Percentiles rank a stretch among this genome's conserved stretches.
These are phyloP conservation scores for Penicillium occitanis DNA, from an alignment of 2,329 filamentous ascomycete genomes.

Conservation along the genomic window DNA sequence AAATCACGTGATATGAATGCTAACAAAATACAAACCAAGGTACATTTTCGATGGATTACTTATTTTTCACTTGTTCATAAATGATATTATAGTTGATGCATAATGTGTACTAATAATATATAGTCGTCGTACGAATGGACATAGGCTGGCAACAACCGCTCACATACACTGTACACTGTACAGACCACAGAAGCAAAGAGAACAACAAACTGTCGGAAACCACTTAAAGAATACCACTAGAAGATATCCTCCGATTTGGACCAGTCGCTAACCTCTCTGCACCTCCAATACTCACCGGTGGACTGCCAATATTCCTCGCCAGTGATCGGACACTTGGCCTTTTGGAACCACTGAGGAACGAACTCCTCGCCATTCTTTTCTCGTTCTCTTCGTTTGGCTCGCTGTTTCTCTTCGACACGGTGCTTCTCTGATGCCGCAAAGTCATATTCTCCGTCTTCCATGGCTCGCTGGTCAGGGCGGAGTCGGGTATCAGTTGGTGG, in stretches of 20 bases:
- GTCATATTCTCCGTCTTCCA: constrained; percentile 98
- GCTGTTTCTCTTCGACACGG: constrained; percentile 86
- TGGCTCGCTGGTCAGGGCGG: constrained; percentile 89
- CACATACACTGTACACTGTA: background rate
- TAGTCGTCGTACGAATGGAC: background rate
- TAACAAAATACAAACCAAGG: background rate
- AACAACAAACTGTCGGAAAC: background rate
- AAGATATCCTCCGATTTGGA: constrained; percentile 74
- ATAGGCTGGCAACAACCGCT: background rate
- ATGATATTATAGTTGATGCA: constrained; percentile 2
- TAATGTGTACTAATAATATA: background rate
- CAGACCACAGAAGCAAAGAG: background rate
- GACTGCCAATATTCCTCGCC: constrained; percentile 91
- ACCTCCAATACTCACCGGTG: constrained; percentile 84
- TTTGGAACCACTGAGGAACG: constrained; percentile 78
- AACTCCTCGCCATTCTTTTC: constrained; percentile 82
- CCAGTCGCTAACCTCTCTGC: constrained; percentile 63
- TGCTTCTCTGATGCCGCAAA: constrained; percentile 92
- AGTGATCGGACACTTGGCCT: constrained; percentile 70
- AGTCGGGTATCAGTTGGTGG: constrained; percentile 93
- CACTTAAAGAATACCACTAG: constrained; percentile 30
- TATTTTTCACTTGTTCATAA: background rate
- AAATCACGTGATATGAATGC: constrained; percentile 13
- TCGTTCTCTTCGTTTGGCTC: constrained; percentile 68
- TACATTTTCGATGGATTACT: background rate